Conservation (phyloP, 495 filamentous ascomycete genomes). For the Pseudomonodictys pantanalensis region DNA sequence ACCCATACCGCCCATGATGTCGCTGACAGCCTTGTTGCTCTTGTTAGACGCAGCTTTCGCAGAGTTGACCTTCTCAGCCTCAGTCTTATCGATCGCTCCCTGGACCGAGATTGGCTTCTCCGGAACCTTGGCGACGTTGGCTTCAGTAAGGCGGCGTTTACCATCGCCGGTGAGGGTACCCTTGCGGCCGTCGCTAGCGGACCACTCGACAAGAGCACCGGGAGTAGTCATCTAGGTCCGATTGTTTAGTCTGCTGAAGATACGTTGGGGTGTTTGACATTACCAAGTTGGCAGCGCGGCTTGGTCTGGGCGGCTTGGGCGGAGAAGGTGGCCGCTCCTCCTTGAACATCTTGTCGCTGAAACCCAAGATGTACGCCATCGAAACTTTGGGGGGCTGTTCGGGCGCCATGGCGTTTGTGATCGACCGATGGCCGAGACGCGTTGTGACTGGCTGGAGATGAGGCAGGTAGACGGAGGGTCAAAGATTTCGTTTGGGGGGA, state of each 20-base stretch:
- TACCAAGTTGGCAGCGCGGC: background rate
- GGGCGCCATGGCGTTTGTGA: background rate
- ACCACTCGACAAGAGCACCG: constrained; percentile 4
- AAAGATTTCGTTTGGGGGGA: background rate
- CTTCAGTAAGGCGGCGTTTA: background rate
- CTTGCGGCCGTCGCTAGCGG: constrained; percentile 13
- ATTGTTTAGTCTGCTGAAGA: background rate
- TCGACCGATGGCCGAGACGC: background rate
- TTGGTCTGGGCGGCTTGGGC: background rate
- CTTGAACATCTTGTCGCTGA: constrained; percentile 9
- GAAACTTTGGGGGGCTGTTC: background rate
- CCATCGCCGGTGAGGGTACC: background rate
- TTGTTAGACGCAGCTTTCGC: background rate
- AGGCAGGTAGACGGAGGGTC: background rate
- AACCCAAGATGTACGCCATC: constrained; percentile 14
- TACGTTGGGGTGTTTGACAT: background rate
- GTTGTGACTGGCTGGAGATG: background rate
- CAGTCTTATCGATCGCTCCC: background rate
- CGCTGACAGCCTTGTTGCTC: background rate
- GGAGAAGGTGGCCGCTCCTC: background rate
- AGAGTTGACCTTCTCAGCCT: background rate
- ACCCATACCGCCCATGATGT: background rate
- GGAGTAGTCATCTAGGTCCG: background rate
- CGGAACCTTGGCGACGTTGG: background rate
- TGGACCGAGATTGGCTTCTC: background rate